Evolutionary conservation across 805 yeast genomes (phyloP), one percentile per base, ranked within the genome.

Genomic region (Lipomyces anomalus): DNA sequence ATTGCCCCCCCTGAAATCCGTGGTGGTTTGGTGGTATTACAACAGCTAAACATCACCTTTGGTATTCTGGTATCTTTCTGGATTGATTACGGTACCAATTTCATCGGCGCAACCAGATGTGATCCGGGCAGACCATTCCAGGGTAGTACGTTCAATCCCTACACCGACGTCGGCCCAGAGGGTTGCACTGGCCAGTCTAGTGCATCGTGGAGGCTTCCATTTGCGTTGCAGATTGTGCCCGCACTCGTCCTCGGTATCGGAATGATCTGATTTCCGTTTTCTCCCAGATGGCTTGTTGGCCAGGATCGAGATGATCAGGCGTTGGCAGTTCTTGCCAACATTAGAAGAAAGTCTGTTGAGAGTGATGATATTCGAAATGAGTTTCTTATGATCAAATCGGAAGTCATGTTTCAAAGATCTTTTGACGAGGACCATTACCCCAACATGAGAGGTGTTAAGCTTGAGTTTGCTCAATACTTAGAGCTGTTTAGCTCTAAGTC

Each of bases 181-280:
- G 53, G 24, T 29, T 46, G 44, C 40, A 43, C 35, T 40, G 42
- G 47, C 38, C 58, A 54, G 41, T 44, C 52, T 40, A 61, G 61
- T 3, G 56, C 65, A 34, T 62, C 64, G 24, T 68, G 68, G 61
- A 56, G 76, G 58, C 62, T 74, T 50, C 78, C 78, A 6, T 63
- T 73, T 38, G 73, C 72, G 4, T 61, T 74, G 48, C 79, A 74
- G 56, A 65, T 75, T 38, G 48, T 74, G 34, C 76, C 76, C 47
- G 79, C 78, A 9, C 44, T 63, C 13, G 47, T 70, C 21, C 63
- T 75, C 48, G 63, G 67, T 13, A 39, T 54, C 7, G 67, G 74
- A 41, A 66, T 73, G 5, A 53, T 65, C 30, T 61, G 66, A 41
- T 62, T 75, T 44, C 78, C 79, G 6, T 79, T 76, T 52, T 16